Percentiles rank a stretch among this genome's conserved stretches.
Evolutionary conservation across 495 filamentous ascomycete species (phyloP).

Genomic region (Collariella sp.): DNA sequence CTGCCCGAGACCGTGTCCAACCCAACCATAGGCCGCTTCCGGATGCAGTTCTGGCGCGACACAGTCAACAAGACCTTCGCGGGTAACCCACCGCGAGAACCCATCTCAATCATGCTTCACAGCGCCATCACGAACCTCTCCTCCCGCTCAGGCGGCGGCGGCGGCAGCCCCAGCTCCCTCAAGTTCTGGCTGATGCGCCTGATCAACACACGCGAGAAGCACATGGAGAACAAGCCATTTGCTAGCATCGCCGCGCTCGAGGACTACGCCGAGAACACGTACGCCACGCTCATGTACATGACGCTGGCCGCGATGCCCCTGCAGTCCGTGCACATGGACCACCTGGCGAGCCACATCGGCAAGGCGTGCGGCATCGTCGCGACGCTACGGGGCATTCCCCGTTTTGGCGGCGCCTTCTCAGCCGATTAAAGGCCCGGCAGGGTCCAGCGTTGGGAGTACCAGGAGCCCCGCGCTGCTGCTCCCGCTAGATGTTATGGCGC

Average conservation of each 20-base stretch:
- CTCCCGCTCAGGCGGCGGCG: constrained; percentile 38
- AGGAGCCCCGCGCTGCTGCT: constrained; percentile 47
- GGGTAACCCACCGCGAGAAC: constrained; percentile 72
- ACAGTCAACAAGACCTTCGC: constrained; percentile 63
- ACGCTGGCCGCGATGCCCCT: constrained; percentile 69
- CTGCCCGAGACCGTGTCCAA: constrained; percentile 82
- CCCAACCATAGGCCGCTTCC: constrained; percentile 70
- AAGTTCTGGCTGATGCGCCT: constrained; percentile 75
- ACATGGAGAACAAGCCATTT: constrained; percentile 77
- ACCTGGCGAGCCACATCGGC: constrained; percentile 87
- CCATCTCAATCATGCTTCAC: constrained; percentile 75
- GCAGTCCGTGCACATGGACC: constrained; percentile 75
- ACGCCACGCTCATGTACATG: constrained; percentile 86
- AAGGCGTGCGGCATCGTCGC: constrained; percentile 86
- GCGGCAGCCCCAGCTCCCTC: constrained; percentile 50
- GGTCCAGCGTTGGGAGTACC: constrained; percentile 28
- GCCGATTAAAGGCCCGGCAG: constrained; percentile 36
- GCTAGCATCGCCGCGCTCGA: constrained; percentile 64
- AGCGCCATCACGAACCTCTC: constrained; percentile 57
- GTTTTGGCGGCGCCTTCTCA: constrained; percentile 69
- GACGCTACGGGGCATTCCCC: constrained; percentile 72
- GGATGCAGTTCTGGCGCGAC: constrained; percentile 92
- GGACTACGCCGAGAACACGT: constrained; percentile 85
- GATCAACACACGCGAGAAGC: constrained; percentile 69
- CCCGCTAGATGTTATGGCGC: constrained; percentile 84